phyloP scores from a whole-genome alignment of 768 basidiomycete genomes.

The Kwoniella europaea region DNA sequence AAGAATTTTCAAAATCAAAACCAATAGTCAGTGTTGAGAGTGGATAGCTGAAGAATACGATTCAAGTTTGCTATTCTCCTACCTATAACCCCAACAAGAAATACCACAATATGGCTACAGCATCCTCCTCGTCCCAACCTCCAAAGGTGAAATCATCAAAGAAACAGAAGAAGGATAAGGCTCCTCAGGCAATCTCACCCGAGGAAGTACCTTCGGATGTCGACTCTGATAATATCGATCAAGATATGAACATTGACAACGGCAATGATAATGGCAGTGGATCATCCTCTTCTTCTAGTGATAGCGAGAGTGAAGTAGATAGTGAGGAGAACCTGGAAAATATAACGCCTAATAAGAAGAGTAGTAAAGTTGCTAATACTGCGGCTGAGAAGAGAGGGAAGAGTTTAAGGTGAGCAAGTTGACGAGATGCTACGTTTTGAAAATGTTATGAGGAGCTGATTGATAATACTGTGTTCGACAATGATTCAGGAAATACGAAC shows the following conservation, averaged over 20 bases:
- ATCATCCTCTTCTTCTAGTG: constrained; percentile 15
- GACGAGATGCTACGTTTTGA: not conserved
- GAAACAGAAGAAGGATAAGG: constrained; percentile 1
- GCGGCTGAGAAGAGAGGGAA: constrained; percentile 4
- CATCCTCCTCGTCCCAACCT: constrained; percentile 12
- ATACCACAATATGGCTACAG: constrained; percentile 2
- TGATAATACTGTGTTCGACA: not conserved
- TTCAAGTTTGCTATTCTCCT: not conserved
- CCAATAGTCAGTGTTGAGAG: not conserved
- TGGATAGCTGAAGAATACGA: not conserved
- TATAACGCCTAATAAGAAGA: constrained; percentile 28
- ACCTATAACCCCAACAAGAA: not conserved
- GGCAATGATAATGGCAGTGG: constrained; percentile 6
- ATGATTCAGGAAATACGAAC: constrained; percentile 38
- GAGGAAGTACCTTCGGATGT: constrained; percentile 20
- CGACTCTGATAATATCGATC: constrained; percentile 5
- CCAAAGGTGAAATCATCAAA: not conserved
- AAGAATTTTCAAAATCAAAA: constrained; percentile 9
- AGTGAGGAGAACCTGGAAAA: constrained; percentile 40
- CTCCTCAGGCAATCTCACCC: constrained; percentile 16
- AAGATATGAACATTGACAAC: not conserved
- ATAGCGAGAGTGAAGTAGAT: constrained; percentile 29
- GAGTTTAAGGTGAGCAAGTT: not conserved
- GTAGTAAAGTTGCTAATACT: not conserved
- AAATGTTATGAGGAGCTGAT: not conserved